phyloP scores from a whole-genome alignment of 1,284 basidiomycete genomes.

The Tilletia caries region DNA sequence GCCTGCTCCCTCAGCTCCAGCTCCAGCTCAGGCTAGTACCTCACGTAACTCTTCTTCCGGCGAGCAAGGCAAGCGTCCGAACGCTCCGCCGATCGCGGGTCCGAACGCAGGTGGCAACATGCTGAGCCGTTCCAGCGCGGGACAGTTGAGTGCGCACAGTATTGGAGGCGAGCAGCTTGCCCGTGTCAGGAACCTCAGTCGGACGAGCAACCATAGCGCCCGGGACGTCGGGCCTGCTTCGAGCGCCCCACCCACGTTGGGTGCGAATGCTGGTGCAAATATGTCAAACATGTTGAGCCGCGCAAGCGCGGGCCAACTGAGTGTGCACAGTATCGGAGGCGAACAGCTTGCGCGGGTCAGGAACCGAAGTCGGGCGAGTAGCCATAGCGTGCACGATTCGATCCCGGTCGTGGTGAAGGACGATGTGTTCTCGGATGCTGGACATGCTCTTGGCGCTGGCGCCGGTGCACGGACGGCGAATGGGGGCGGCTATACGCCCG shows the following conservation, averaged over 20 bases:
- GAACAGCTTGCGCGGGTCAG: neutral
- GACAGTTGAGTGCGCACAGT: neutral
- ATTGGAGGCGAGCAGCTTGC: neutral
- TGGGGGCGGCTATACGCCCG: neutral
- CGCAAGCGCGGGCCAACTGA: constrained; percentile 1
- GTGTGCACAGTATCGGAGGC: constrained; percentile 8
- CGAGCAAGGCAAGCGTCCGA: neutral
- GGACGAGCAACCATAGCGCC: constrained; percentile 34
- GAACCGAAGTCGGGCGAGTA: constrained; percentile 37
- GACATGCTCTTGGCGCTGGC: neutral
- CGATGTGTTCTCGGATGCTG: constrained; percentile 42
- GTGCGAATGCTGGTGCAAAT: neutral
- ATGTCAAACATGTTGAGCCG: neutral
- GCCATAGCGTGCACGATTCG: constrained; percentile 37
- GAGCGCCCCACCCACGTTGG: neutral
- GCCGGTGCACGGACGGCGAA: neutral
- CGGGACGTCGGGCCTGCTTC: neutral
- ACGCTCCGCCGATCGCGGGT: neutral
- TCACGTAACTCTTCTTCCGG: neutral
- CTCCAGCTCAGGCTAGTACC: neutral
- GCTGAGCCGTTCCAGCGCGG: neutral
- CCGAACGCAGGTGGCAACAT: neutral
- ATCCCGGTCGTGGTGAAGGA: constrained; percentile 39
- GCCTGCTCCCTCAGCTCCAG: neutral
- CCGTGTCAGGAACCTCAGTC: constrained; percentile 22